These are phyloP conservation scores for Quercus suber DNA, from an alignment of 306 rosid species.

Conservation along the genomic window DNA sequence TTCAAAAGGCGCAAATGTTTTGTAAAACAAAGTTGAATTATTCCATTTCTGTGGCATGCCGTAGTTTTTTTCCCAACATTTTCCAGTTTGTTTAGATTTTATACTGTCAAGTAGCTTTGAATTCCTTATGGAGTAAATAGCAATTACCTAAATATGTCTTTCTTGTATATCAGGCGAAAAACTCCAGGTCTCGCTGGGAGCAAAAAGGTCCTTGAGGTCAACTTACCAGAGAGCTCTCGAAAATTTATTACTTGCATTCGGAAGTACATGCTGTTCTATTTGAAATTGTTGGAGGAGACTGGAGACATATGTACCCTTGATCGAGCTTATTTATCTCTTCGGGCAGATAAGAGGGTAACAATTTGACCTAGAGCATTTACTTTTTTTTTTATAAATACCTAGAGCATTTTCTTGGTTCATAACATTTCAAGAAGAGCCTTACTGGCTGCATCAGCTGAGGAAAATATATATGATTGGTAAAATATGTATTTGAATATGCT, in stretches of 20 bases:
- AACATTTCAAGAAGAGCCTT: slow-evolving; percentile 3
- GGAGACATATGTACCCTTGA: slow-evolving; percentile 92
- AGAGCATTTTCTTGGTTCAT: background rate
- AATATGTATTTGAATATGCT: slow-evolving; percentile 12
- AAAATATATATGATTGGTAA: background rate
- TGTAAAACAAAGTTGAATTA: background rate
- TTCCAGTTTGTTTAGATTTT: slow-evolving; percentile 5
- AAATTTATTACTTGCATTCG: slow-evolving; percentile 95
- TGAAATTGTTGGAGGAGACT: slow-evolving; percentile 88
- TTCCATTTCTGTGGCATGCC: background rate
- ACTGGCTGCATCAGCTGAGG: slow-evolving; percentile 22
- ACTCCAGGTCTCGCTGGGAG: slow-evolving; percentile 74
- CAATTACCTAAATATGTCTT: slow-evolving; percentile 25
- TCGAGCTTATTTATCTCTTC: slow-evolving; percentile 84
- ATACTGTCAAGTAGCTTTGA: slow-evolving; percentile 12
- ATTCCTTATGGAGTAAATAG: slow-evolving; percentile 8
- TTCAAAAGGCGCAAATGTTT: background rate
- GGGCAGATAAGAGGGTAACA: slow-evolving; percentile 92
- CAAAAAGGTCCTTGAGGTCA: slow-evolving; percentile 80
- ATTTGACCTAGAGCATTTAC: background rate
- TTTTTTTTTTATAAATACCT: background rate
- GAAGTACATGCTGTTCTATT: slow-evolving; percentile 82
- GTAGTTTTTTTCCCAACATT: background rate
- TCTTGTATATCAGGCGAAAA: slow-evolving; percentile 66
- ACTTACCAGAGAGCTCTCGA: slow-evolving; percentile 94